A percentile compares a stretch with the other conserved stretches of the same genome.
Conservation (phyloP, 179 eudicot species). For the Monotropa hypopitys region DNA sequence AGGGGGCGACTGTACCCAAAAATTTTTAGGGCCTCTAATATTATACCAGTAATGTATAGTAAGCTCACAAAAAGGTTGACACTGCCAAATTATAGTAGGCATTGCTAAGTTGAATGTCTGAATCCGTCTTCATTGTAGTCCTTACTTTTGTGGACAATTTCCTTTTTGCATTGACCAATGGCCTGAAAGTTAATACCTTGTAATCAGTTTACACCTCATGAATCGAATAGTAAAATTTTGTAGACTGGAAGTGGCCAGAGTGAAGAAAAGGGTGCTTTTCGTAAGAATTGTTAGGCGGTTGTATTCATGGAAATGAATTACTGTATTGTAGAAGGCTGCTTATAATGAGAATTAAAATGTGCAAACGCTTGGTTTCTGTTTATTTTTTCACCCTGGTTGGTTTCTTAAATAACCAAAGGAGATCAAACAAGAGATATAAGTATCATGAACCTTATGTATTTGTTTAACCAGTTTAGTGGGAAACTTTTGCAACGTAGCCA, state of each 20-base stretch:
- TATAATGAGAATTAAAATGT: background rate
- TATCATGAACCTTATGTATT: background rate
- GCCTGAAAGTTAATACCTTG: background rate
- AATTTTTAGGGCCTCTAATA: background rate
- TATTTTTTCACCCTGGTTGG: background rate
- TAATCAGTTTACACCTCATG: background rate
- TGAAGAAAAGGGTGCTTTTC: background rate
- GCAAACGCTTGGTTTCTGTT: background rate
- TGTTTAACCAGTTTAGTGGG: background rate
- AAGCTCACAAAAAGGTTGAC: background rate
- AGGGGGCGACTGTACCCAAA: background rate
- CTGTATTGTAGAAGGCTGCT: background rate
- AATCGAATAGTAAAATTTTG: background rate
- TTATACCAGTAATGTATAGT: background rate
- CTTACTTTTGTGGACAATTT: background rate
- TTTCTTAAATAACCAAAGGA: background rate
- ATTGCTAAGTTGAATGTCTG: background rate
- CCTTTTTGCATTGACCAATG: background rate
- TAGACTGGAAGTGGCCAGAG: background rate
- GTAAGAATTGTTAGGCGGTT: too few species aligned
- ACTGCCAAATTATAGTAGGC: background rate
- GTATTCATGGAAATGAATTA: background rate
- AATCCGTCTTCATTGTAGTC: background rate
- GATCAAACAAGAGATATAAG: background rate
- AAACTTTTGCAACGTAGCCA: background rate